Base-by-base conservation (phyloP, 75 land plant genomes). In the Picea glauca region DNA sequence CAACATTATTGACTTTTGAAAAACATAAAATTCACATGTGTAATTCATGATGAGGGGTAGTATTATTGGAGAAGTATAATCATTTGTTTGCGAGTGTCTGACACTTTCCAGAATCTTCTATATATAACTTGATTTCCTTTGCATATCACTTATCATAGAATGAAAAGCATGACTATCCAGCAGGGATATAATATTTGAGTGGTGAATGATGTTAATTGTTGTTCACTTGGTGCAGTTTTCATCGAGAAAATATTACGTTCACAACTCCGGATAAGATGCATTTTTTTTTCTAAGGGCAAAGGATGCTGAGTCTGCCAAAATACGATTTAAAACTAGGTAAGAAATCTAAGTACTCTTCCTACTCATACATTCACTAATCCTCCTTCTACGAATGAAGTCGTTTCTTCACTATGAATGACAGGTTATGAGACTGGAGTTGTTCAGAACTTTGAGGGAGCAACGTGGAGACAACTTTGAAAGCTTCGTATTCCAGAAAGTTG, bases 391-490 rank as follows among this genome's bases (percentile, higher is more conserved):
- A 1, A 8, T 26, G 32, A 26, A 11, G 30, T 3, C 8, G 0
- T 26, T 26, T 26, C 31, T 31, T 63, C 13, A 0, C 66, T 26
- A 26, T n/a, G 31, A 63, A 23, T 26, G 30, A 61, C 61, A 90
- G 92, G 78, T 90, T 15, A 5, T 85, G 43, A 57, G 21, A n/a
- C 82, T 79, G 35, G 83, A 80, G 7, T 66, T 88, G 76, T 90
- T 88, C 68, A 59, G 63, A 61, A 82, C 81, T 75, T 62, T 90
- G 31, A 72, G 65, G 65, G 82, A 80, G 32, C 78, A 78, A n/a
- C 75, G 76, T 40, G 86, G 80, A 4, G 76, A 63, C 15, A 60
- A 59, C 13, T 82, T 77, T 46, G 80, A 82, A 75, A 59, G 64
- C 0, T 88, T 90, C 50, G 72, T 88, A 23, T 60, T 66, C 30